A percentile compares a stretch with the other conserved stretches of the same genome.
Evolutionary conservation across 2,329 filamentous ascomycete species (phyloP).

Genomic region (Bipolaris cookei): DNA sequence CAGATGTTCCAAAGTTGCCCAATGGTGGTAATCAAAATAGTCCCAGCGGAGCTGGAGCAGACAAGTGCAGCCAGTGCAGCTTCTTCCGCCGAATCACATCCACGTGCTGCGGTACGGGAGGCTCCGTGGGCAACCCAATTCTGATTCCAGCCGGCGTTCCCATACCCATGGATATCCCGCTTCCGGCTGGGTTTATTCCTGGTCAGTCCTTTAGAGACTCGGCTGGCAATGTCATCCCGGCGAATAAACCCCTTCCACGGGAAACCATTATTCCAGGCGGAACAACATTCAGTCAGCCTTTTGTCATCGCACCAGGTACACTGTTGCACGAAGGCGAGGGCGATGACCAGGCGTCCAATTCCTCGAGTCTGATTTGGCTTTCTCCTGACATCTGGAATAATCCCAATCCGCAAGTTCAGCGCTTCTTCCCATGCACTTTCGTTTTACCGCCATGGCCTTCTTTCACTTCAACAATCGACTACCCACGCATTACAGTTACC

Average conservation of each 20-base stretch:
- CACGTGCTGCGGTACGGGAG: conserved; percentile 17
- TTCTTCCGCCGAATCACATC: conserved; percentile 18
- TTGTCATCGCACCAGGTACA: conserved; percentile 33
- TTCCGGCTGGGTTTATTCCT: conserved; percentile 15
- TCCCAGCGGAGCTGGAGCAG: conserved; percentile 8
- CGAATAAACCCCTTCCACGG: conserved; percentile 35
- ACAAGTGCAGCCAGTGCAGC: conserved; percentile 15
- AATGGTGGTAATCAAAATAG: conserved; percentile 12
- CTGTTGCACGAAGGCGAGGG: conserved; percentile 7
- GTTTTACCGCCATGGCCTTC: conserved; percentile 10
- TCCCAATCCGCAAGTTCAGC: conserved; percentile 12
- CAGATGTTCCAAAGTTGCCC: conserved; percentile 10
- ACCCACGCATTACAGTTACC: conserved; percentile 13
- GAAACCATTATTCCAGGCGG: conserved; percentile 48
- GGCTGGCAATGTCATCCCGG: conserved; percentile 22
- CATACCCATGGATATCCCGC: conserved; percentile 15
- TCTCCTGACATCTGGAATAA: conserved; percentile 11
- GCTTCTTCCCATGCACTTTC: conserved; percentile 12
- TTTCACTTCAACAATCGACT: conserved; percentile 9
- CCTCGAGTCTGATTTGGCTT: conserved; percentile 13
- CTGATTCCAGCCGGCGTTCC: conserved; percentile 11
- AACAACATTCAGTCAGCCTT: conserved; percentile 55
- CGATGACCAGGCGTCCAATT: conserved; percentile 10
- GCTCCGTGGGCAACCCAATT: too few species aligned
- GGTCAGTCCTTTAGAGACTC: conserved; percentile 28